phyloP scores from a whole-genome alignment of 176 grass and related monocot species.

The Dactylis glomerata region DNA sequence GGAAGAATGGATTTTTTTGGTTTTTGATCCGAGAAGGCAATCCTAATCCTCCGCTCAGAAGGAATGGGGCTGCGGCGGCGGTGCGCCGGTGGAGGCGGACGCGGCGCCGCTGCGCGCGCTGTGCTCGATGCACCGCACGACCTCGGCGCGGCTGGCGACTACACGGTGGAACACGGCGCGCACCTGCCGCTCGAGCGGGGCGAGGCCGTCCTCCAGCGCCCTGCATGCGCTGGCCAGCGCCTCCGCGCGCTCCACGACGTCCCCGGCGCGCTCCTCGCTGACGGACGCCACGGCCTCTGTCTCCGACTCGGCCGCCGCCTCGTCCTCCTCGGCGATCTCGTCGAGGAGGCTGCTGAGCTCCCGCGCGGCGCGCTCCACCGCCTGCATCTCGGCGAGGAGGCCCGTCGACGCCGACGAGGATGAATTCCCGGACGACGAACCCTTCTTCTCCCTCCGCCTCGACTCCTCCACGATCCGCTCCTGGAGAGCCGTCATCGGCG shows the following conservation, averaged over 20 bases:
- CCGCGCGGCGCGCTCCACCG: slow-evolving; percentile 50
- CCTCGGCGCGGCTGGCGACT: slow-evolving; percentile 58
- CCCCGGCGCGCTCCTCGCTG: slow-evolving; percentile 15
- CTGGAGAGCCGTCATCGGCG: slow-evolving; percentile 58
- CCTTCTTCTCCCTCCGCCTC: slow-evolving; percentile 52
- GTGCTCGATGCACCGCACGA: slow-evolving; percentile 54
- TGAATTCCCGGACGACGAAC: slow-evolving; percentile 11
- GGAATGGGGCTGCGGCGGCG: slow-evolving; percentile 35
- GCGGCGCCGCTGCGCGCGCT: slow-evolving; percentile 32
- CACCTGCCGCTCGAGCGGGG: slow-evolving; percentile 73
- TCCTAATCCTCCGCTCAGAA: slow-evolving; percentile 31
- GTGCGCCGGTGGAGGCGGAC: slow-evolving; percentile 12
- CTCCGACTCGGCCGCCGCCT: not conserved
- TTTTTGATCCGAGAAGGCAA: not conserved
- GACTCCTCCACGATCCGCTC: slow-evolving; percentile 67
- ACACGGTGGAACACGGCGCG: slow-evolving; percentile 80
- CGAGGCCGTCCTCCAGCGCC: slow-evolving; percentile 63
- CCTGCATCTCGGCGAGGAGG: slow-evolving; percentile 76
- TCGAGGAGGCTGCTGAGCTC: slow-evolving; percentile 58
- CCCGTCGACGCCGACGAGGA: slow-evolving; percentile 8
- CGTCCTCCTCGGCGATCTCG: slow-evolving; percentile 44
- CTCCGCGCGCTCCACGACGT: slow-evolving; percentile 46
- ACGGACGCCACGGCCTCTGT: not conserved
- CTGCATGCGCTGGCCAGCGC: slow-evolving; percentile 60
- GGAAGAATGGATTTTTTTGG: not conserved